A percentile compares a stretch with the other conserved stretches of the same genome.
These are phyloP conservation scores for Hypoxylon trugodes DNA, from an alignment of 495 filamentous ascomycete species.

Conservation along the genomic window DNA sequence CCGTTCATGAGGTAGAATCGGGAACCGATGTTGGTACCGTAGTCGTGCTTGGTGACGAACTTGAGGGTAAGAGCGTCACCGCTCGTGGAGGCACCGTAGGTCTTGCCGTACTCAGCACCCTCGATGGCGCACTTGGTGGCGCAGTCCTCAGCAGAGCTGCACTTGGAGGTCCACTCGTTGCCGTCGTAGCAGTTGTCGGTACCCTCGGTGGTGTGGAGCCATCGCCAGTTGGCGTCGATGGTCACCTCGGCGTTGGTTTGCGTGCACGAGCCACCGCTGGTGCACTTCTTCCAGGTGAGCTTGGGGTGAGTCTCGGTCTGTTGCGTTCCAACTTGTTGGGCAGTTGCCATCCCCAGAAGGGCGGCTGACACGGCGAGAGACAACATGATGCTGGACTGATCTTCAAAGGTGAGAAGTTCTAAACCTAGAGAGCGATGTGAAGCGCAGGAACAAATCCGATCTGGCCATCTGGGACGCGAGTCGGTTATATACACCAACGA, in stretches of 20 bases:
- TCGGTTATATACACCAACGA: conserved; percentile 34
- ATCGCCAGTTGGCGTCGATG: conserved; percentile 64
- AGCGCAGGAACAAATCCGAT: conserved; percentile 24
- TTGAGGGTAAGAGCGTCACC: conserved; percentile 58
- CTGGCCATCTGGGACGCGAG: conserved; percentile 22
- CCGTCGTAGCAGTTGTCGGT: conserved; percentile 60
- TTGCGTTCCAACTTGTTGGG: conserved; percentile 66
- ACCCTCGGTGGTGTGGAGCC: conserved; percentile 51
- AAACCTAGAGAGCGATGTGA: conserved; percentile 29
- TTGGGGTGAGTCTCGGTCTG: conserved; percentile 65
- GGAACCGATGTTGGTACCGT: conserved; percentile 60
- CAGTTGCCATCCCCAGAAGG: conserved; percentile 53
- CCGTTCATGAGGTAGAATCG: conserved; percentile 65
- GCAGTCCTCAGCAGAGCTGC: conserved; percentile 49
- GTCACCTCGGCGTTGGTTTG: conserved; percentile 50
- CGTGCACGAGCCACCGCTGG: conserved; percentile 59
- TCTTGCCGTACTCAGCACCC: conserved; percentile 57
- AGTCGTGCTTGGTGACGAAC: conserved; percentile 64
- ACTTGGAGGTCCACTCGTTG: conserved; percentile 57
- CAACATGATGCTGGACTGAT: conserved; percentile 43
- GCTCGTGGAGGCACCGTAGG: conserved; percentile 60
- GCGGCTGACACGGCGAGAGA: conserved; percentile 47
- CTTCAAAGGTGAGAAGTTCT: conserved; percentile 25
- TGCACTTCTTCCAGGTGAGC: conserved; percentile 66
- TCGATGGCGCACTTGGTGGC: conserved; percentile 58